These are phyloP conservation scores for Moniliophthora roreri DNA, from an alignment of 1,284 basidiomycete genomes.

Conservation along the genomic window DNA sequence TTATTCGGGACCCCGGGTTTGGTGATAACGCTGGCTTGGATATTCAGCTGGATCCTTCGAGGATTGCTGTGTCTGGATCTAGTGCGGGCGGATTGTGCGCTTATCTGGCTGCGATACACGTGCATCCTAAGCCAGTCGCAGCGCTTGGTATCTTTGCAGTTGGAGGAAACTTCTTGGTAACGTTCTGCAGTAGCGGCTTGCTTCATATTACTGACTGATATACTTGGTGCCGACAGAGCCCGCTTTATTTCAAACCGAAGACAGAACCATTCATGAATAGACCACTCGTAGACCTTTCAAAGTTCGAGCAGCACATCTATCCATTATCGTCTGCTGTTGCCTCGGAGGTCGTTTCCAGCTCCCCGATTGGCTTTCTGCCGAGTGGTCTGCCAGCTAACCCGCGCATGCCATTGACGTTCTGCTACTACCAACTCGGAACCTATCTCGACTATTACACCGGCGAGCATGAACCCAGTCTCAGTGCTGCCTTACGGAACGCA, in stretches of 20 bases:
- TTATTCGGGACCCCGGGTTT: background rate
- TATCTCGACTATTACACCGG: conserved; percentile 66
- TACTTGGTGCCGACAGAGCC: conserved; percentile 23
- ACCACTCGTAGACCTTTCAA: conserved; percentile 35
- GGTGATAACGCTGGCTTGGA: background rate
- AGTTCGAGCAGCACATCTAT: conserved; percentile 34
- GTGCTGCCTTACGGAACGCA: conserved; percentile 34
- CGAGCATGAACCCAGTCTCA: conserved; percentile 51
- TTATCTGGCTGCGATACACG: conserved; percentile 13
- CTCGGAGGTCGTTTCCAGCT: conserved; percentile 36
- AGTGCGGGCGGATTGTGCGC: conserved; percentile 12
- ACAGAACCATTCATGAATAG: conserved; percentile 36
- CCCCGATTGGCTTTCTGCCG: conserved; percentile 48
- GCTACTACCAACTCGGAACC: conserved; percentile 59
- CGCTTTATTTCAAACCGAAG: conserved; percentile 36
- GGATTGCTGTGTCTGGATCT: conserved; percentile 10
- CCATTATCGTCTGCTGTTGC: conserved; percentile 31
- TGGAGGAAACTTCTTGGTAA: conserved; percentile 13
- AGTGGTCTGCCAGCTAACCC: conserved; percentile 55
- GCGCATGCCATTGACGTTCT: conserved; percentile 55
- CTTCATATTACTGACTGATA: background rate
- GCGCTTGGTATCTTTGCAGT: conserved; percentile 8
- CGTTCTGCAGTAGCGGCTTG: background rate
- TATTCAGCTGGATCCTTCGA: conserved; percentile 2
- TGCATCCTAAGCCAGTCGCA: conserved; percentile 5